Conservation (phyloP, 2,329 filamentous ascomycete genomes). For the Sporothrix schenckii region DNA sequence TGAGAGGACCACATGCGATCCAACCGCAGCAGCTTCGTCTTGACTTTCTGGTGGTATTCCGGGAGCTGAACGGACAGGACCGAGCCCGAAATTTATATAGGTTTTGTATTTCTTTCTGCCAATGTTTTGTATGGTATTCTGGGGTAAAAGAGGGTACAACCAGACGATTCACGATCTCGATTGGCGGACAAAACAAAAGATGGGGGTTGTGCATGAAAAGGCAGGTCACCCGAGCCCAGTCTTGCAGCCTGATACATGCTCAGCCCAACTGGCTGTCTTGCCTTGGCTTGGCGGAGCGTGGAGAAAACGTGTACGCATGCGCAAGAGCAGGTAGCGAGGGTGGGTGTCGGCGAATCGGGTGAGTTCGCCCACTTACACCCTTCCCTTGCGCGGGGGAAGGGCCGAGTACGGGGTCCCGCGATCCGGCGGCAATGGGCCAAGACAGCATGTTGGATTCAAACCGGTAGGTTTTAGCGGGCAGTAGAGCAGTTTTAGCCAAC, state of each 20-base stretch:
- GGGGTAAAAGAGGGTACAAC: constrained; percentile 23
- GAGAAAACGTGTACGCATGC: neutral
- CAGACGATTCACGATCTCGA: neutral
- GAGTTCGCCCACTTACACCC: constrained; percentile 6
- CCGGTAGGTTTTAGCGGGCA: neutral
- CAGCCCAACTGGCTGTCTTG: constrained; percentile 24
- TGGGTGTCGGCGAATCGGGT: constrained; percentile 19
- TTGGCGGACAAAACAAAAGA: constrained; percentile 5
- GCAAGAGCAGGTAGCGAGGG: neutral
- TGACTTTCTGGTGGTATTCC: neutral
- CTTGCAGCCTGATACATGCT: constrained; percentile 22
- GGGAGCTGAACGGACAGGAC: neutral
- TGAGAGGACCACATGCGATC: neutral
- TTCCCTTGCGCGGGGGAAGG: constrained; percentile 12
- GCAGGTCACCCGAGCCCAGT: constrained; percentile 18
- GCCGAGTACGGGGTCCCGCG: constrained; percentile 20
- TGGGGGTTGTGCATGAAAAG: constrained; percentile 13
- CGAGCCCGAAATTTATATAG: constrained; percentile 12
- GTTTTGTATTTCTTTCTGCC: neutral
- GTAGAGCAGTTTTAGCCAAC: neutral
- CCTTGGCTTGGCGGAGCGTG: neutral
- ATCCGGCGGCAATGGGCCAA: constrained; percentile 7
- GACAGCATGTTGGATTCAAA: neutral
- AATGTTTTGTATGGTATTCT: neutral
- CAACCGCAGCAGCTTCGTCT: neutral